Evolutionary conservation across 1,284 basidiomycete genomes (phyloP), one percentile per base, ranked within the genome.

Genomic region (Entoloma clypeatum): DNA sequence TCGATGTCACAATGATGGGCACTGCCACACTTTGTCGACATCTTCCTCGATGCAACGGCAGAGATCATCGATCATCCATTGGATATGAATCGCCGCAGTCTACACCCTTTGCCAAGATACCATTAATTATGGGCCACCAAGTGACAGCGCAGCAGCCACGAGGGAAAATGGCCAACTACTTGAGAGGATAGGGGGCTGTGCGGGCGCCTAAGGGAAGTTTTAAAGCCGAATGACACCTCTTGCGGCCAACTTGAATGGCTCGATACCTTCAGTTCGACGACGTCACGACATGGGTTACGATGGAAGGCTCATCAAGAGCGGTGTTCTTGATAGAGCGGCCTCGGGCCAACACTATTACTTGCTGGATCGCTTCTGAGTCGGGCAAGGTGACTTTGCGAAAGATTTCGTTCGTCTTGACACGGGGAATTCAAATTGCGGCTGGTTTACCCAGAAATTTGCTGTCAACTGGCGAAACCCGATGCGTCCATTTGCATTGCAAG

Each of bases 281-380:
- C 14, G 47, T 56, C 17, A 48, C 41, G 14, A 48, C 58, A 13
- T 56, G 59, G 56, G 40, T 58, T 24, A 43, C 49, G 23, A 47
- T 59, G 36, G 51, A 53, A 24, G 52, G 52, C 11, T 27, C 34
- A 8, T 40, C 44, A 24, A 23, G 29, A 11, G 37, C 43, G 21
- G 39, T 48, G 7, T 50, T 56, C 35, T 41, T 45, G n/a, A 29
- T 54, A 6, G 40, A 55, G 32, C 18, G 30, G 11, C 22, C 27
- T 11, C 21, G 30, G 11, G 18, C 27, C 10, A 51, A 53, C 34
- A 39, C 41, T 3, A 26, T 53, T 2, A 56, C 55, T 16, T 57
- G 60, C 41, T 62, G 60, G 59, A 55, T 62, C 17, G 49, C 55
- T 6, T 62, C 60, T 3, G 53, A 57, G 33, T 49, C 47, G 7